Percentiles rank a stretch among this genome's conserved stretches.
Evolutionary conservation across 148 eudicot species (phyloP).

Genomic region (Fagopyrum homotropicum): DNA sequence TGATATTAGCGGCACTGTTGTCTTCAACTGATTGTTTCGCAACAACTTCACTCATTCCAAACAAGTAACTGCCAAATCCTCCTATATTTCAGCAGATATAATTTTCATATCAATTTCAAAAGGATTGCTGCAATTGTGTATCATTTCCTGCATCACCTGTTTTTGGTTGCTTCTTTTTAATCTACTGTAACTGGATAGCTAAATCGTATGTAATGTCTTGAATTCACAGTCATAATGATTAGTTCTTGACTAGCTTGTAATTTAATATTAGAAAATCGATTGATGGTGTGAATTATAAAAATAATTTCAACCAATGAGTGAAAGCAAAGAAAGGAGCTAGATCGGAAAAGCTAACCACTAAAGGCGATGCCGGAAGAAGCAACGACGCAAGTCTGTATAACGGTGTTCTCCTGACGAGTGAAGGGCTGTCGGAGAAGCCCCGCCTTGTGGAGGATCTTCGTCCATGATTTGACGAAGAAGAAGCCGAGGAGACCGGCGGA

Average conservation of each 20-base stretch:
- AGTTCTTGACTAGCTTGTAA: too few species aligned
- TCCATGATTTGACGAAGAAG: slow-evolving; percentile 62
- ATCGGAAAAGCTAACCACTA: slow-evolving; percentile 30
- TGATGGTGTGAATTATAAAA: neutral
- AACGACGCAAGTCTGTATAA: slow-evolving; percentile 67
- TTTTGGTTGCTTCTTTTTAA: neutral
- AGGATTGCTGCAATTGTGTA: too few species aligned
- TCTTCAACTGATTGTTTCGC: slow-evolving; percentile 48
- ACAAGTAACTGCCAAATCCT: slow-evolving; percentile 77
- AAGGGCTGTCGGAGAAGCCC: slow-evolving; percentile 48
- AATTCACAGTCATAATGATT: too few species aligned
- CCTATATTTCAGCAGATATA: slow-evolving; percentile 29
- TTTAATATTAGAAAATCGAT: neutral
- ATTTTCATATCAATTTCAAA: too few species aligned
- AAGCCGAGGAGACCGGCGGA: slow-evolving; percentile 62
- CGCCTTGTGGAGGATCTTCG: slow-evolving; percentile 28
- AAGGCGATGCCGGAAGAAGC: slow-evolving; percentile 68
- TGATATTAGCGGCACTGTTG: slow-evolving; percentile 29
- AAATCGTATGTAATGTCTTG: too few species aligned
- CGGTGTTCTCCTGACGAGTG: slow-evolving; percentile 70
- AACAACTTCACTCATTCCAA: slow-evolving; percentile 63
- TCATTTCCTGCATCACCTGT: too few species aligned
- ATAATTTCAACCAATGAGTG: neutral
- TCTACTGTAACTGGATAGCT: too few species aligned
- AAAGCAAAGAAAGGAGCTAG: neutral